phyloP scores from a whole-genome alignment of 345 rosid species.

The Tarenaya hassleriana region DNA sequence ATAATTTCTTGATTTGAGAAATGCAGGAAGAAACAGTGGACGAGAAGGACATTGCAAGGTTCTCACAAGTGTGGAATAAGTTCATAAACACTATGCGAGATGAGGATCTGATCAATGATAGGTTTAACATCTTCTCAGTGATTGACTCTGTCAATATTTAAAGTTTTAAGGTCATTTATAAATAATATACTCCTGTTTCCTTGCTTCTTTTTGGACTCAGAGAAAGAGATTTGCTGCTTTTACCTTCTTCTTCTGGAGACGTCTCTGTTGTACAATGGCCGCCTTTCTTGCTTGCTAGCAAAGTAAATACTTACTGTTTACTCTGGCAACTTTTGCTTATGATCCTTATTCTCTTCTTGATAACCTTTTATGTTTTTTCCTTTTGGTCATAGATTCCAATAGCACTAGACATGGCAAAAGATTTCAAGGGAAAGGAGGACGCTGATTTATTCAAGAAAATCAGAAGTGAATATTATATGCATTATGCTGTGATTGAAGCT shows the following conservation, averaged over 20 bases:
- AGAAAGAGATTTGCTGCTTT: slow-evolving; percentile 79
- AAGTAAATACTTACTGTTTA: slow-evolving; percentile 41
- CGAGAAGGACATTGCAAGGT: slow-evolving; percentile 52
- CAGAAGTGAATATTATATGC: slow-evolving; percentile 61
- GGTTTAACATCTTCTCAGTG: slow-evolving; percentile 36
- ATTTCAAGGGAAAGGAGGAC: slow-evolving; percentile 71
- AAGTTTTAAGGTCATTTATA: slow-evolving; percentile 13
- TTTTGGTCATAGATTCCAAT: slow-evolving; percentile 67
- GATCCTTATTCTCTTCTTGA: slow-evolving; percentile 18
- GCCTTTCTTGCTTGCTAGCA: slow-evolving; percentile 94
- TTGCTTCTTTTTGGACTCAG: slow-evolving; percentile 35
- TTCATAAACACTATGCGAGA: slow-evolving; percentile 74
- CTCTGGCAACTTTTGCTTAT: slow-evolving; percentile 15
- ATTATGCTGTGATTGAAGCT: slow-evolving; percentile 69
- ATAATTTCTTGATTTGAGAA: slow-evolving; percentile 11
- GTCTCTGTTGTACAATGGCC: slow-evolving; percentile 91
- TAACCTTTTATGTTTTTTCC: slow-evolving; percentile 21
- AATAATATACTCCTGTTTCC: slow-evolving; percentile 17
- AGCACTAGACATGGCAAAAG: slow-evolving; percentile 98
- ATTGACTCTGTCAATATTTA: slow-evolving; percentile 17
- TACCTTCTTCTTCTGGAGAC: slow-evolving; percentile 66
- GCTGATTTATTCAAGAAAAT: slow-evolving; percentile 73
- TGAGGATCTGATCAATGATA: slow-evolving; percentile 80
- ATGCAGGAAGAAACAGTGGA: slow-evolving; percentile 50
- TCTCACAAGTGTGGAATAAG: slow-evolving; percentile 86